These are phyloP conservation scores for Mucor velutinosus DNA, from an alignment of 371 early-diverging fungal species.

Conservation along the genomic window DNA sequence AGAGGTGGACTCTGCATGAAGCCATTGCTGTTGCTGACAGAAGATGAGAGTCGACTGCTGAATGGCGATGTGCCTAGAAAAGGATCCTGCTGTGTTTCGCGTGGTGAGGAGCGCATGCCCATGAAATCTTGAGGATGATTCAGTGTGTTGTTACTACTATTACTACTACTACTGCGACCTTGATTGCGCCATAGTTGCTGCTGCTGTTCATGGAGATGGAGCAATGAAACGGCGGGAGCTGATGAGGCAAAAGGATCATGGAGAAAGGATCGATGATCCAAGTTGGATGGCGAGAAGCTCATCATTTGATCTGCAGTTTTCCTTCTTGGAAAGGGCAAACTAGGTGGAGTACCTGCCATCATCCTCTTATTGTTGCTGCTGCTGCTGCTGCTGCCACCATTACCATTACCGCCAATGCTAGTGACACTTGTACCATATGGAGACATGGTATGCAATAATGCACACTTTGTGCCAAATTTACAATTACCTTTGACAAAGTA, in stretches of 20 bases:
- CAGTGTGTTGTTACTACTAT: not conserved
- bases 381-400: not conserved
- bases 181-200: conserved; percentile 18
- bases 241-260: conserved; percentile 23
- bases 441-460: conserved; percentile 60
- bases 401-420: not conserved
- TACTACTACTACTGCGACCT: conserved; percentile 2
- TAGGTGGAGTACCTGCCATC: conserved; percentile 6
- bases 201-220: conserved; percentile 10
- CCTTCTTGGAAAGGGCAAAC: conserved; percentile 7
- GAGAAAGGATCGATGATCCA: conserved; percentile 17
- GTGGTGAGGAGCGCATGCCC: conserved; percentile 27
- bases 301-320: conserved; percentile 18
- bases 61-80: conserved; percentile 3
- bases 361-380: not conserved
- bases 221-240: conserved; percentile 26
- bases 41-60: conserved; percentile 1
- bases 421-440: conserved; percentile 13
- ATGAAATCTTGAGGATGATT: conserved; percentile 15
- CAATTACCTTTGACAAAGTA: conserved; percentile 82
- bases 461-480: conserved; percentile 81
- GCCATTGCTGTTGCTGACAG: not conserved
- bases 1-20: not conserved
- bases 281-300: conserved; percentile 1
- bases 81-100: conserved; percentile 18